These are phyloP conservation scores for Neonothopanus nambi DNA, from an alignment of 1,284 basidiomycete species.

Conservation along the genomic window DNA sequence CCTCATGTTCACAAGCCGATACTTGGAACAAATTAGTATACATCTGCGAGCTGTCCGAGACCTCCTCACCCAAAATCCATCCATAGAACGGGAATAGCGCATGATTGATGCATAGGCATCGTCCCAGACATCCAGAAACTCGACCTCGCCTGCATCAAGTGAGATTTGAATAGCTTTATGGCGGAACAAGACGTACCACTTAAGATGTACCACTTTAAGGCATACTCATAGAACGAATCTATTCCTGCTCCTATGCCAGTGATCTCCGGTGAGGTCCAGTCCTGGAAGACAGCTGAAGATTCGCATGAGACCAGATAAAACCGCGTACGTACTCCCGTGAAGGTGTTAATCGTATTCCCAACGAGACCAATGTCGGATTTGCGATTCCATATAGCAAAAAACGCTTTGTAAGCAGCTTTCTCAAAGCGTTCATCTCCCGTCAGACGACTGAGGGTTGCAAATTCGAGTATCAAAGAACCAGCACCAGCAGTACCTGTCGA, in stretches of 20 bases:
- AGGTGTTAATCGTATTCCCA: constrained; percentile 85
- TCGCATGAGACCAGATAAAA: not conserved
- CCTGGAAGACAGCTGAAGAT: constrained; percentile 34
- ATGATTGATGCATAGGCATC: constrained; percentile 88
- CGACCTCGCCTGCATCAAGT: constrained; percentile 66
- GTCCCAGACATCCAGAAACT: constrained; percentile 91
- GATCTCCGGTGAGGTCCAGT: constrained; percentile 72
- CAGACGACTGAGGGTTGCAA: constrained; percentile 85
- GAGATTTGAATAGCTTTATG: not conserved
- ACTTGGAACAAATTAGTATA: constrained; percentile 44
- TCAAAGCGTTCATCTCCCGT: constrained; percentile 89
- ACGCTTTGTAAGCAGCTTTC: constrained; percentile 80
- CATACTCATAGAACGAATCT: constrained; percentile 94
- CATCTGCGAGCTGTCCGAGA: not conserved
- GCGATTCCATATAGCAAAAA: constrained; percentile 91
- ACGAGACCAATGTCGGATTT: constrained; percentile 80
- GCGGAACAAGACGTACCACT: constrained; percentile 57
- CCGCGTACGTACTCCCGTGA: constrained; percentile 68
- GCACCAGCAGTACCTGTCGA: constrained; percentile 83
- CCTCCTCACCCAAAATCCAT: constrained; percentile 81
- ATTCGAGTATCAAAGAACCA: constrained; percentile 89
- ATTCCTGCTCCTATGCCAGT: constrained; percentile 89
- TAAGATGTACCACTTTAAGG: constrained; percentile 85
- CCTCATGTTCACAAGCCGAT: constrained; percentile 76
- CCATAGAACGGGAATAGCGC: constrained; percentile 76